Conservation (phyloP, 2,329 filamentous ascomycete genomes). For the Aaosphaeria pasadenensis region DNA sequence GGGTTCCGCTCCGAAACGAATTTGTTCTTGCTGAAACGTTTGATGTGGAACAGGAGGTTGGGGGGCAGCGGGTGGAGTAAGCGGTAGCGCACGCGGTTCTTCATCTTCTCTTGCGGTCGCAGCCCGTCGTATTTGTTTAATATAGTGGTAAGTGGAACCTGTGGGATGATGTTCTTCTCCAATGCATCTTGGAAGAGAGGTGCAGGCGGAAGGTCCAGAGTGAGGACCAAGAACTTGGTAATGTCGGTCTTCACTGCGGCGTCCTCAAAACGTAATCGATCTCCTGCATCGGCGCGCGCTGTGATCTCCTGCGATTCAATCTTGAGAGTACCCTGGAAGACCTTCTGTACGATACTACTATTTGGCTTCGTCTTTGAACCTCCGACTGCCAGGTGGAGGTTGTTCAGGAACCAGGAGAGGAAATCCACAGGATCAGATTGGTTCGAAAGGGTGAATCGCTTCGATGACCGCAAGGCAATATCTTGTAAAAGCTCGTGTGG, state of each 20-base stretch:
- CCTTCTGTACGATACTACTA: slow-evolving; percentile 82
- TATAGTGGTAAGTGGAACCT: slow-evolving; percentile 72
- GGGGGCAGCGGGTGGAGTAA: slow-evolving; percentile 88
- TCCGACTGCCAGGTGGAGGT: slow-evolving; percentile 86
- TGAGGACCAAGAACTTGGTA: slow-evolving; percentile 84
- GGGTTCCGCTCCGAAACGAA: slow-evolving; percentile 95
- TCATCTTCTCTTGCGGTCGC: slow-evolving; percentile 81
- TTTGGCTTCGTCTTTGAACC: slow-evolving; percentile 84
- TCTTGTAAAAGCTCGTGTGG: slow-evolving; percentile 97
- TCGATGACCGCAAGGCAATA: slow-evolving; percentile 83
- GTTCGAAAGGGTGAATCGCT: slow-evolving; percentile 84
- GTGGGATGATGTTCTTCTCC: slow-evolving; percentile 93
- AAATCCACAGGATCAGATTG: slow-evolving; percentile 98
- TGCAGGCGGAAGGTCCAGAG: slow-evolving; percentile 84
- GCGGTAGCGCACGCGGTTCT: slow-evolving; percentile 84
- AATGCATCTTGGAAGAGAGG: slow-evolving; percentile 95
- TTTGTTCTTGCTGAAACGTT: slow-evolving; percentile 95
- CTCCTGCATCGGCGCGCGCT: slow-evolving; percentile 80
- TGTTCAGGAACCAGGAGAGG: slow-evolving; percentile 95
- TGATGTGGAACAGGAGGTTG: slow-evolving; percentile 90
- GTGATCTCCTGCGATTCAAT: slow-evolving; percentile 94
- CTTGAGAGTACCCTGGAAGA: slow-evolving; percentile 89
- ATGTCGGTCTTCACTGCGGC: slow-evolving; percentile 76
- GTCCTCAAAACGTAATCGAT: slow-evolving; percentile 90
- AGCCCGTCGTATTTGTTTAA: slow-evolving; percentile 91